phyloP scores from a whole-genome alignment of 2,329 filamentous ascomycete species.

The Arthroderma sp. region DNA sequence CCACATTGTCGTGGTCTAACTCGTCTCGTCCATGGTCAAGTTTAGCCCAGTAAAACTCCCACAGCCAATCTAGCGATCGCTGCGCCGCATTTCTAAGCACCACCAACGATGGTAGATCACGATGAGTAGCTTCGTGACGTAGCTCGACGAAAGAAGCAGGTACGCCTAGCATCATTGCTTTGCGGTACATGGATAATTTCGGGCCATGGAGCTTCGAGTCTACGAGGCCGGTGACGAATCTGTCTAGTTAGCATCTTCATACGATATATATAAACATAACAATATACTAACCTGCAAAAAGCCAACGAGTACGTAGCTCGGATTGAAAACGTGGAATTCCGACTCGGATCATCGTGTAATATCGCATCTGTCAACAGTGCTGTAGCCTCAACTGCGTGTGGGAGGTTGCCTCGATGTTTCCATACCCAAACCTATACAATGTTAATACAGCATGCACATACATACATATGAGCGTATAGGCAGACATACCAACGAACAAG shows the following conservation, averaged over 20 bases:
- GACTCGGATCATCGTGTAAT: conserved; percentile 28
- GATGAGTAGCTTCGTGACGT: conserved; percentile 80
- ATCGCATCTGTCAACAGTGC: conserved; percentile 34
- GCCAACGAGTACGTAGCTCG: conserved; percentile 33
- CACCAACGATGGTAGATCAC: conserved; percentile 64
- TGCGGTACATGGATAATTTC: conserved; percentile 33
- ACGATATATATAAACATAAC: neutral
- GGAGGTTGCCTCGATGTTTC: conserved; percentile 33
- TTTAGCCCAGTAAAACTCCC: conserved; percentile 69
- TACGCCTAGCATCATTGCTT: conserved; percentile 28
- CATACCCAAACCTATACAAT: conserved; percentile 28
- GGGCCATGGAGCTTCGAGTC: conserved; percentile 30
- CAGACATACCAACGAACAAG: conserved; percentile 26
- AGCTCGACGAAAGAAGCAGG: conserved; percentile 70
- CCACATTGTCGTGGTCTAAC: neutral
- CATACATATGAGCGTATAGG: neutral
- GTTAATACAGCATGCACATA: neutral
- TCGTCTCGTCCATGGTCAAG: conserved; percentile 23
- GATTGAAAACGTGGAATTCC: conserved; percentile 32
- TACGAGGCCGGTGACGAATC: conserved; percentile 33
- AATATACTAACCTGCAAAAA: conserved; percentile 28
- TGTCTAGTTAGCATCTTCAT: conserved; percentile 10
- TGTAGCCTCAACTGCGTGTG: conserved; percentile 34
- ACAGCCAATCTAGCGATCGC: conserved; percentile 70
- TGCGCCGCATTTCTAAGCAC: conserved; percentile 57